phyloP scores from a whole-genome alignment of 306 rosid genomes.

The Sphenostylis stenocarpa region DNA sequence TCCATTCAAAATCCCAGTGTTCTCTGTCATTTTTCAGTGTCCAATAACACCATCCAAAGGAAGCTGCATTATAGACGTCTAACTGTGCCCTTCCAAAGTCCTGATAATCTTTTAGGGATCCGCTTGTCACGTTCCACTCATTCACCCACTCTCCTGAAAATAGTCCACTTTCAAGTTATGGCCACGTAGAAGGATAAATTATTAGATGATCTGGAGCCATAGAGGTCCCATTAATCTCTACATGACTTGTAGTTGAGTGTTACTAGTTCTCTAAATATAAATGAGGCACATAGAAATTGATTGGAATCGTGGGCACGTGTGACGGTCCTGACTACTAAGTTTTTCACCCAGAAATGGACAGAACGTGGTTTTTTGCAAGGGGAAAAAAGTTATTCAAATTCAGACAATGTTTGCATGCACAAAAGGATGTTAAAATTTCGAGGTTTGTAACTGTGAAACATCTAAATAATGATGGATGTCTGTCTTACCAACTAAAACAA shows the following conservation, averaged over 20 bases:
- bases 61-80: conserved; percentile 71
- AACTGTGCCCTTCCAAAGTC: conserved; percentile 76
- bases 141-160: conserved; percentile 59
- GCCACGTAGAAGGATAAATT: background rate
- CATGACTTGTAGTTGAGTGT: background rate
- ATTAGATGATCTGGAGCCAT: background rate
- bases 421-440: background rate
- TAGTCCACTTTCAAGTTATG: conserved; percentile 18
- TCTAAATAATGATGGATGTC: background rate
- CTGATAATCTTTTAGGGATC: conserved; percentile 64
- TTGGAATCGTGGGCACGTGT: too few species aligned
- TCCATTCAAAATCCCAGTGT: conserved; percentile 96
- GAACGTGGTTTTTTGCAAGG: background rate
- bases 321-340: background rate
- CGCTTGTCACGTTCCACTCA: conserved; percentile 53
- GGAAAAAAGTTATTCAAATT: background rate
- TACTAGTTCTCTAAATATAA: too few species aligned
- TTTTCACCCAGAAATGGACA: background rate
- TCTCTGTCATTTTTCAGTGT: conserved; percentile 69
- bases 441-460: background rate
- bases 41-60: conserved; percentile 94
- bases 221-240: background rate
- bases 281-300: too few species aligned
- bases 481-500: conserved; percentile 62
- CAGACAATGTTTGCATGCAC: background rate